Base-by-base conservation (phyloP, 257 asterid genomes). In the Scutellaria barbata region DNA sequence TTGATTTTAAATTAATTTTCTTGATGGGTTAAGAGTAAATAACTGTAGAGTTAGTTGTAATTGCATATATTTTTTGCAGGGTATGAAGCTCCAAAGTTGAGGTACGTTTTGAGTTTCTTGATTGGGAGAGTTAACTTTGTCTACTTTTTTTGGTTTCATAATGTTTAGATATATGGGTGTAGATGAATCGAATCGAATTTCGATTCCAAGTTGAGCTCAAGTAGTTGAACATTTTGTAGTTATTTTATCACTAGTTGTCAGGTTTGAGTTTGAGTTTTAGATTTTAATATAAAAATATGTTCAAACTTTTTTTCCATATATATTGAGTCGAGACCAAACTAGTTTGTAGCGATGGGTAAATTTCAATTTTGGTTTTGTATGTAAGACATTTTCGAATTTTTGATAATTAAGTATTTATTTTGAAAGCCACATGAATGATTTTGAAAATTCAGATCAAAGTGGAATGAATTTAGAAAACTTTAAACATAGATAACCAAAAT, bases 51-150 rank as follows among this genome's bases (percentile, higher is more conserved):
- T 30, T 30, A 30, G 35, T 30, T 30, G 14, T 3, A 9, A 13
- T 8, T 55, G 8, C 0, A 8, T 1, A 1, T 57, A 5, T 47
- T 25, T 45, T 65, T 70, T 78, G 77, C 83, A 89, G 96, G 93
- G 7, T 85, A 68, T 79, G 96, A 87, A 83, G 86, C 86, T 66
- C 82, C 87, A 52, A 81, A 77, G 7, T 69, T 87, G 82, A 85
- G 96, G 96, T 89, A 79, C 37, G 33, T 54, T 56, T 30, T 17
- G 20, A 60, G 12, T 47, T 42, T 54, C 25, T 22, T 22, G 25
- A 22, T 22, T 22, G 25, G 1, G 25, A 22, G 25, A 22, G 25
- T 22, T 22, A 22, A 1, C 25, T 22, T 22, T 22, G 25, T 22
- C 65, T 63, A 8, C 30, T 7, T 61, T 65, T 73, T 63, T 43